Evolutionary conservation across 202 grass and related monocot species (phyloP).

Genomic region (Elaeis oleifera): DNA sequence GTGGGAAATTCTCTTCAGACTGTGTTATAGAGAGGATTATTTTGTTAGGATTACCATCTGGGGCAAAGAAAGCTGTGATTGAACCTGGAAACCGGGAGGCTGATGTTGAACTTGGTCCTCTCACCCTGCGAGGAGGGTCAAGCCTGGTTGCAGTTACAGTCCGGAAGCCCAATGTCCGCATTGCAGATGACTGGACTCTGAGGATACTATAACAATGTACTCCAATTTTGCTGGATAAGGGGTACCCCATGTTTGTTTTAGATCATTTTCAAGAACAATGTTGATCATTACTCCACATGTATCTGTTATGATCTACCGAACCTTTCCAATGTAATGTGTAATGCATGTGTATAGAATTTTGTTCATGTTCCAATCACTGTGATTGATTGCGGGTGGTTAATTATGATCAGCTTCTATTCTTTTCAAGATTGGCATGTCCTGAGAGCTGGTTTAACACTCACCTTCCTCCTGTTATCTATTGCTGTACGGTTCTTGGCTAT

Average conservation of each 20-base stretch:
- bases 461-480: too few relatives aligned
- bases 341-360: too few relatives aligned
- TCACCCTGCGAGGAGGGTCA: slow-evolving; percentile 56
- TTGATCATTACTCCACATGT: too few relatives aligned
- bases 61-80: slow-evolving; percentile 67
- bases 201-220: slow-evolving; percentile 10
- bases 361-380: too few relatives aligned
- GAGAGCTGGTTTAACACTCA: too few relatives aligned
- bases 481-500: too few relatives aligned
- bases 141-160: slow-evolving; percentile 51
- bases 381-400: too few relatives aligned
- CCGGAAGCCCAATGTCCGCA: slow-evolving; percentile 58
- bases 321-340: too few relatives aligned
- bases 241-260: not conserved
- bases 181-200: slow-evolving; percentile 59
- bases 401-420: too few relatives aligned
- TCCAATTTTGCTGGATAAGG: not conserved
- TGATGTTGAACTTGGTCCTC: slow-evolving; percentile 59
- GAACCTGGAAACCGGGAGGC: slow-evolving; percentile 58
- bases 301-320: too few relatives aligned
- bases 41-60: slow-evolving; percentile 51
- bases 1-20: slow-evolving; percentile 39
- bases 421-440: too few relatives aligned
- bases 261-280: too few relatives aligned
- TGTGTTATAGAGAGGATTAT: slow-evolving; percentile 83